These are phyloP conservation scores for Ophiobolus disseminans DNA, from an alignment of 2,329 filamentous ascomycete species.

Conservation along the genomic window DNA sequence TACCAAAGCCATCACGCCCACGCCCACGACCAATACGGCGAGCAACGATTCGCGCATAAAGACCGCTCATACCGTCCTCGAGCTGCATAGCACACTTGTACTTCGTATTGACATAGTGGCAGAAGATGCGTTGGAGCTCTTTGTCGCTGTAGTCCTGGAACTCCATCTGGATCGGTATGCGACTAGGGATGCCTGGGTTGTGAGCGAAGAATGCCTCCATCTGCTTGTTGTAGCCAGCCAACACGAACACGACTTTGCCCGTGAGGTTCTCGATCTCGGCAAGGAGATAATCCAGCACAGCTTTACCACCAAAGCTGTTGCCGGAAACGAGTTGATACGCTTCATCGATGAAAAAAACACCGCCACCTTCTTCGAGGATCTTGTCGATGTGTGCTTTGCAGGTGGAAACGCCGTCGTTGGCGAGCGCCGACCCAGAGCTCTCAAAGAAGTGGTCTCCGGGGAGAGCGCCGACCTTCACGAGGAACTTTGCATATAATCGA, in stretches of 20 bases:
- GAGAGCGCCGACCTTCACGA: conserved; percentile 68
- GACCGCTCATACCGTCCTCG: conserved; percentile 64
- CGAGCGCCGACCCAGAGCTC: conserved; percentile 71
- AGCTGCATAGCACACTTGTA: conserved; percentile 65
- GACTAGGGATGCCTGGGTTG: conserved; percentile 73
- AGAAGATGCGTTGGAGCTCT: conserved; percentile 69
- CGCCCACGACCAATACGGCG: conserved; percentile 68
- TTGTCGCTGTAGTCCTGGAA: conserved; percentile 74
- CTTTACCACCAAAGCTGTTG: conserved; percentile 63
- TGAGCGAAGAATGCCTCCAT: conserved; percentile 81
- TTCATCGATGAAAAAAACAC: conserved; percentile 79
- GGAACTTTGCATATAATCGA: conserved; percentile 70
- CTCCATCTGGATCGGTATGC: conserved; percentile 69
- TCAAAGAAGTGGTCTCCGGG: conserved; percentile 68
- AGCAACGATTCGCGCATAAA: conserved; percentile 69
- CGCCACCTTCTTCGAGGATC: conserved; percentile 67
- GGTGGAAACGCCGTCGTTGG: conserved; percentile 66
- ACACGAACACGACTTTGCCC: conserved; percentile 73
- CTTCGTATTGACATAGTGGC: conserved; percentile 60
- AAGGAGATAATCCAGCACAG: conserved; percentile 74
- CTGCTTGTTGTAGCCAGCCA: conserved; percentile 75
- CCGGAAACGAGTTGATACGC: conserved; percentile 74
- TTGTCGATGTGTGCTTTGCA: conserved; percentile 64
- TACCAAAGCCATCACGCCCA: conserved; percentile 73
- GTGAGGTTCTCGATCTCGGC: conserved; percentile 75